Evolutionary conservation across 2,329 filamentous ascomycete genomes (phyloP).

Genomic region (Cytospora paraplurivora): DNA sequence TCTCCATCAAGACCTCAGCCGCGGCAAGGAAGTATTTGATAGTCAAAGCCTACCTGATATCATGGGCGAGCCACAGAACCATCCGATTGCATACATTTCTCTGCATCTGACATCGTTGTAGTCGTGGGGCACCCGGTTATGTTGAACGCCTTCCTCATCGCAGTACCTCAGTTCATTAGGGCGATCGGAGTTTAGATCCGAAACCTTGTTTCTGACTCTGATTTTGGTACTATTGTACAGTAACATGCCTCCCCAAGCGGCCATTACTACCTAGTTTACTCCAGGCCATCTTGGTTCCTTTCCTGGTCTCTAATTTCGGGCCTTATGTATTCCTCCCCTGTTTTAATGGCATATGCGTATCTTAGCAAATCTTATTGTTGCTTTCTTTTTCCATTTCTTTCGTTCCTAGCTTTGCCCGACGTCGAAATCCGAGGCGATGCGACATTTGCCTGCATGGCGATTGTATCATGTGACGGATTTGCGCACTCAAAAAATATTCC

Average conservation of each 20-base stretch:
- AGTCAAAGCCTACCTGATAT: background rate
- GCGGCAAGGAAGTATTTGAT: background rate
- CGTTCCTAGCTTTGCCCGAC: background rate
- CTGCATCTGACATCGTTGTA: background rate
- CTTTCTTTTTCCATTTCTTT: background rate
- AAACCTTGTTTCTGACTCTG: constrained; percentile 10
- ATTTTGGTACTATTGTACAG: background rate
- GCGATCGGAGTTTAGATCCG: constrained; percentile 6
- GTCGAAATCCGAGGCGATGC: constrained; percentile 7
- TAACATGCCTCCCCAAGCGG: too few species aligned
- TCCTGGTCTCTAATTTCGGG: background rate
- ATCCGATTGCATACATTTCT: background rate
- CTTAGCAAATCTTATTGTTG: background rate
- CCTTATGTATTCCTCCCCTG: background rate
- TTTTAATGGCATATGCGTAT: background rate
- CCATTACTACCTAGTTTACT: background rate
- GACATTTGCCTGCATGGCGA: constrained; percentile 14
- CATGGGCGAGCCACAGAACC: background rate
- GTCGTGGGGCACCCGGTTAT: background rate
- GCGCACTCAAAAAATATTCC: background rate
- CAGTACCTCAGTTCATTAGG: background rate
- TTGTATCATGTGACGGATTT: constrained; percentile 25
- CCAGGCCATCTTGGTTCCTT: background rate
- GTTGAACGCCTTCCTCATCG: background rate
- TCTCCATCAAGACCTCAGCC: background rate